Evolutionary conservation across 2,329 filamentous ascomycete species (phyloP).

Genomic region (Ceratocystis huliohia): DNA sequence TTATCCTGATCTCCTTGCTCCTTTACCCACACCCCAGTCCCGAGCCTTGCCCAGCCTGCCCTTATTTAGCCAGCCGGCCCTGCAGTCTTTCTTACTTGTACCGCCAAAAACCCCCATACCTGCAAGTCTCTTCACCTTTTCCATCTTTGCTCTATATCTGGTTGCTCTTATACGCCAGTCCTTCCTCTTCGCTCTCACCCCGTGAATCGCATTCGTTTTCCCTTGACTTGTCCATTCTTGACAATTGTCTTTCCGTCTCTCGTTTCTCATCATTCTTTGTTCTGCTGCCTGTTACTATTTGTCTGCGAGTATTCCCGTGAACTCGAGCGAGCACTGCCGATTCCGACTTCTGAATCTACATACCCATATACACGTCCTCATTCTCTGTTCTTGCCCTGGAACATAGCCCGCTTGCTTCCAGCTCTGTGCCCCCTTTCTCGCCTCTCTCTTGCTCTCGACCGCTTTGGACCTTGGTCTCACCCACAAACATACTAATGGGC

Average conservation of each 20-base stretch:
- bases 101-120: background rate
- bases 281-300: background rate
- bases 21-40: no score
- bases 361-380: background rate
- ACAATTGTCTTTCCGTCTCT: slow-evolving; percentile 18
- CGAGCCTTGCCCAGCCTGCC: background rate
- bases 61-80: slow-evolving; percentile 7
- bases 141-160: background rate
- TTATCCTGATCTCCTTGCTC: no score
- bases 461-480: slow-evolving; percentile 11
- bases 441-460: background rate
- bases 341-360: background rate
- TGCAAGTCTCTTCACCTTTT: background rate
- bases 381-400: background rate
- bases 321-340: background rate
- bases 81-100: background rate
- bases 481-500: slow-evolving; percentile 40
- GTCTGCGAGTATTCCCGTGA: background rate
- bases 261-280: background rate
- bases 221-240: slow-evolving; percentile 21
- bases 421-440: no score
- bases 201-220: slow-evolving; percentile 28
- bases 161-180: background rate
- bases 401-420: background rate
- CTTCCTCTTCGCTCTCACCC: slow-evolving; percentile 24